Evolutionary conservation across 225 moss, liverwort and hornwort species (phyloP), one percentile per base, ranked within the genome.

Genomic region (Antitrichia curtipendula): DNA sequence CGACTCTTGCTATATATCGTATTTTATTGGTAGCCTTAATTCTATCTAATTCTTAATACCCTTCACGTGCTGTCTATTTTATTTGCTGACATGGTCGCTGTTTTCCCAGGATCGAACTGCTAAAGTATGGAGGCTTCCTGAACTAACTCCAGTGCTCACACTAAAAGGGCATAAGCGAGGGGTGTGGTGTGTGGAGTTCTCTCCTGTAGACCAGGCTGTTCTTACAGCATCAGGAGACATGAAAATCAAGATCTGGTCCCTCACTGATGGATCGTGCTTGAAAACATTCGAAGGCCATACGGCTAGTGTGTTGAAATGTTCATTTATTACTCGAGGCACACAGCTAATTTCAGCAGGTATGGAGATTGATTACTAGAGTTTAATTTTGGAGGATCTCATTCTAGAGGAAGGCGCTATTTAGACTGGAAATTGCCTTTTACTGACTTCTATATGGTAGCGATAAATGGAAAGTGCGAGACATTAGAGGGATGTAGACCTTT

Each of bases 211-310:
- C 72, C 97, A 99, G 90, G 96, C 95, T 89, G 91, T 99, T 83
- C 84, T 99, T 84, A 96, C 98, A 88, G 91, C 93, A 81, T 99
- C 97, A 56, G 98, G 95, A 80, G 98, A 99, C 86, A 99, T 95
- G 94, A 99, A 95, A 81, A 96, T 99, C 58, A 95, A 96, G 88
- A 97, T 99, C 59, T 99, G 98, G 98, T 95, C 98, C 54, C 94
- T 99, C 47, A 86, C 90, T 12, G 98, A 99, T 90, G 98, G 98
- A 60, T 97, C 98, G 40, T 99, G 98, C 91, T 88, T 99, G 88
- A 99, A 95, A 82, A 94, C 95, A 5, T 99, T 99, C 60, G 98
- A 99, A 91, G 98, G 98, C 60, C 98, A 99, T 75, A 99, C 97
- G 9, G 97, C 96, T 32, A 98, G 97, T 90, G 98, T 97, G n/a